phyloP scores from a whole-genome alignment of 176 grass and related monocot species.

The Raddia distichophylla region DNA sequence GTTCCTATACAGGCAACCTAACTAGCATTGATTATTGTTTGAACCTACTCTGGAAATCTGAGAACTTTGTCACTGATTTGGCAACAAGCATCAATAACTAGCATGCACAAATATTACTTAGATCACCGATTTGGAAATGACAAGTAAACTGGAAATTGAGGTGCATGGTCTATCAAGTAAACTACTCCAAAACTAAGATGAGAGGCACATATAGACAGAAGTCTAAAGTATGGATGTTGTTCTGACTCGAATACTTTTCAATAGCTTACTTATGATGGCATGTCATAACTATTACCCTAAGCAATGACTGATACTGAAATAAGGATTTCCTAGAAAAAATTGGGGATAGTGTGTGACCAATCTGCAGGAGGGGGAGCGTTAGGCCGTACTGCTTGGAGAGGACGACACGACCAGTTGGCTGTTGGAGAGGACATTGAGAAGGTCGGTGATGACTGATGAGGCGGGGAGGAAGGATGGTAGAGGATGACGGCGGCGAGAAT shows the following conservation, averaged over 20 bases:
- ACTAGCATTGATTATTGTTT: neutral
- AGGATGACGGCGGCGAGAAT: too few species aligned
- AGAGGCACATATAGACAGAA: conserved; percentile 45
- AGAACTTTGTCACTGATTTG: conserved; percentile 27
- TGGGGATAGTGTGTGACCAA: too few species aligned
- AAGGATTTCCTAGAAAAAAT: too few species aligned
- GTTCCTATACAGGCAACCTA: neutral
- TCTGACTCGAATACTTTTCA: conserved; percentile 36
- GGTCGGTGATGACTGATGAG: too few species aligned
- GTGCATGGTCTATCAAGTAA: conserved; percentile 11
- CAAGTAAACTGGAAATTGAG: neutral
- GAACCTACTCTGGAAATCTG: conserved; percentile 11
- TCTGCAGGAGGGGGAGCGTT: too few species aligned
- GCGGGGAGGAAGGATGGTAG: too few species aligned
- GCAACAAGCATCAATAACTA: conserved; percentile 22
- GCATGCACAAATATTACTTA: conserved; percentile 31
- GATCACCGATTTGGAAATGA: neutral
- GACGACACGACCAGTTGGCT: too few species aligned
- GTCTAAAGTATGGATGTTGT: conserved; percentile 22
- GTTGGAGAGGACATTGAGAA: too few species aligned
- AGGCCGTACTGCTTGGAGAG: too few species aligned
- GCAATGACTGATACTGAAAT: too few species aligned
- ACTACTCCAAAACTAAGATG: conserved; percentile 29
- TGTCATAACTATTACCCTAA: too few species aligned
- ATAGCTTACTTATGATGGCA: neutral